Percentiles rank a stretch among this genome's conserved stretches.
These are phyloP conservation scores for Alternaria conjuncta DNA, from an alignment of 2,329 filamentous ascomycete species.

Conservation along the genomic window DNA sequence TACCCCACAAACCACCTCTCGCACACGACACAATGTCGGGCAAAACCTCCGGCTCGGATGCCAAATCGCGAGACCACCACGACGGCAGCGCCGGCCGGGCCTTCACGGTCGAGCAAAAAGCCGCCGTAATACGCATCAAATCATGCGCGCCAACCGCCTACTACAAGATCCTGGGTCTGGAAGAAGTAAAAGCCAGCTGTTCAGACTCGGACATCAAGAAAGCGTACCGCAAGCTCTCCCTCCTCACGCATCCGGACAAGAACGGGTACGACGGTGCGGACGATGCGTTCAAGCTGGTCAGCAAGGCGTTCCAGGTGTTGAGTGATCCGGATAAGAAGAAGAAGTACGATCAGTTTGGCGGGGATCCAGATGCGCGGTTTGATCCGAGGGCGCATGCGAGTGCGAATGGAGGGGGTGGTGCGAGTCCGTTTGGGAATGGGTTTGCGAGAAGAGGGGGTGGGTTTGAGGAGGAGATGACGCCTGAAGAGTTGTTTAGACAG, in stretches of 20 bases:
- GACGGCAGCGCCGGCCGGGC: constrained; percentile 77
- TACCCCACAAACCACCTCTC: constrained; percentile 10
- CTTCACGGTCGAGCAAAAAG: constrained; percentile 89
- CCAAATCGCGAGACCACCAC: constrained; percentile 68
- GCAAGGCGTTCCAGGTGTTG: constrained; percentile 88
- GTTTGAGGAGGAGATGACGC: constrained; percentile 92
- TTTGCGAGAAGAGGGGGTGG: constrained; percentile 67
- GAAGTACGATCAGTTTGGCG: constrained; percentile 86
- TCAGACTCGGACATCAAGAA: constrained; percentile 93
- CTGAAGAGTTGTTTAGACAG: constrained; percentile 94
- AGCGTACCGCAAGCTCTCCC: constrained; percentile 90
- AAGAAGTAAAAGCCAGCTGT: constrained; percentile 67
- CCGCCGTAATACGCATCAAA: constrained; percentile 86
- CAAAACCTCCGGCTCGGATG: constrained; percentile 53
- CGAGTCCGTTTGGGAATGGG: constrained; percentile 65
- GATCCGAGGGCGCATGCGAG: constrained; percentile 63
- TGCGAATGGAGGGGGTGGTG: constrained; percentile 49
- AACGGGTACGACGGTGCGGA: constrained; percentile 95
- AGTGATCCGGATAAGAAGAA: constrained; percentile 92
- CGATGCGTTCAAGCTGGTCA: constrained; percentile 98
- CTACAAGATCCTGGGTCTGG: constrained; percentile 89
- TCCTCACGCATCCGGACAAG: constrained; percentile 98
- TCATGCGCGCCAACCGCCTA: constrained; percentile 85
- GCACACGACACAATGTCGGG: constrained; percentile 46
- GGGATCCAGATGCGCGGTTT: constrained; percentile 90